phyloP scores from a whole-genome alignment of 495 filamentous ascomycete species.

The Penicillium verhagenii region DNA sequence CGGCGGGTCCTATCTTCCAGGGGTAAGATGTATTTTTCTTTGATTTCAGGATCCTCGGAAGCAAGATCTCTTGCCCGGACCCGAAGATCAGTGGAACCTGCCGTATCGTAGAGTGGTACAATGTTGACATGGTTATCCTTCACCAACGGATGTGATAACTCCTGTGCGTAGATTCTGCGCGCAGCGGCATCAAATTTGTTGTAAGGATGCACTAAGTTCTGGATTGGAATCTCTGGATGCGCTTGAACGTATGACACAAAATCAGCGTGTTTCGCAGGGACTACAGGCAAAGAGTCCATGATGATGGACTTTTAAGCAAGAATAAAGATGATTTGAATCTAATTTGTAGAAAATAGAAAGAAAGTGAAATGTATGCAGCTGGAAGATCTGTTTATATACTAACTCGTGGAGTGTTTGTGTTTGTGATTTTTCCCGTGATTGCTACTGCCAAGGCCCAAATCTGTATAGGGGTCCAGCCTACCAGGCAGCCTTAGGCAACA shows the following conservation, averaged over 20 bases:
- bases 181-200: slow-evolving; percentile 65
- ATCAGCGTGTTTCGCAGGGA: slow-evolving; percentile 41
- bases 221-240: slow-evolving; percentile 53
- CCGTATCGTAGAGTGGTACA: slow-evolving; percentile 64
- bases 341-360: neutral
- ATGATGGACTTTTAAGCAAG: neutral
- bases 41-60: slow-evolving; percentile 56
- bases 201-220: slow-evolving; percentile 63
- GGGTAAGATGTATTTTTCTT: slow-evolving; percentile 68
- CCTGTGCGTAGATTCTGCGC: slow-evolving; percentile 70
- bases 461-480: too few species aligned
- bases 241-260: slow-evolving; percentile 45
- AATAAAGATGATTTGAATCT: neutral
- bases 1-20: slow-evolving; percentile 59
- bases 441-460: too few species aligned
- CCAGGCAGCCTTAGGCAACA: too few species aligned
- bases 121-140: slow-evolving; percentile 63
- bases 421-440: too few species aligned
- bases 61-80: slow-evolving; percentile 62
- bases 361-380: neutral
- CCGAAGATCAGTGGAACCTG: slow-evolving; percentile 52
- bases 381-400: neutral
- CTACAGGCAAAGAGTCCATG: slow-evolving; percentile 31
- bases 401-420: too few species aligned
- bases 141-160: slow-evolving; percentile 56